Conservation (phyloP, 495 filamentous ascomycete genomes). For the Xylaria telfairii region DNA sequence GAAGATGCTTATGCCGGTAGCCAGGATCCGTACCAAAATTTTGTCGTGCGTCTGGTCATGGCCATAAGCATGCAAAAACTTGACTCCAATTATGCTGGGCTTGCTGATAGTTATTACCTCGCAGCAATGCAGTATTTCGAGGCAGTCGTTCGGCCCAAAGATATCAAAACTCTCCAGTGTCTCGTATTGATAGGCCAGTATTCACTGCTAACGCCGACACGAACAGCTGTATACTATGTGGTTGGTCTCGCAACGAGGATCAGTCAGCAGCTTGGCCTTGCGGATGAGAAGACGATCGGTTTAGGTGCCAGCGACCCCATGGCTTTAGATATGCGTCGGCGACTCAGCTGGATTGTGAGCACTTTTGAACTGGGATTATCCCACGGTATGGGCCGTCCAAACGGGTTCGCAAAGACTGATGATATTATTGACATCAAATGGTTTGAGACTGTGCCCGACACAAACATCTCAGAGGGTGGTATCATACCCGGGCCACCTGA, state of each 20-base stretch:
- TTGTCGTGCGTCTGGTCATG: constrained; percentile 84
- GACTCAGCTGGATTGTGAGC: constrained; percentile 83
- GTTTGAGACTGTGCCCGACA: constrained; percentile 78
- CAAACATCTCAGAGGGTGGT: constrained; percentile 78
- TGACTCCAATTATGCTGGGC: constrained; percentile 74
- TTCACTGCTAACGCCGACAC: constrained; percentile 86
- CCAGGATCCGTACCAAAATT: constrained; percentile 79
- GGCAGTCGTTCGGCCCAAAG: constrained; percentile 75
- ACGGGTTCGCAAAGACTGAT: constrained; percentile 75
- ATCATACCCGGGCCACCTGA: constrained; percentile 71
- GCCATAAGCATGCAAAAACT: constrained; percentile 92
- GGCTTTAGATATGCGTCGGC: constrained; percentile 85
- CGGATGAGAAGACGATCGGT: constrained; percentile 82
- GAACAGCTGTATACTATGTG: constrained; percentile 89
- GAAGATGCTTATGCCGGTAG: constrained; percentile 80
- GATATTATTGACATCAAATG: constrained; percentile 84
- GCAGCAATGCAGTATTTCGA: constrained; percentile 84
- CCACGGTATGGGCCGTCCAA: constrained; percentile 83
- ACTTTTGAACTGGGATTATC: constrained; percentile 88
- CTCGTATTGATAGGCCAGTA: constrained; percentile 87
- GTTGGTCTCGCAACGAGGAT: constrained; percentile 84
- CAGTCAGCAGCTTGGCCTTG: constrained; percentile 82
- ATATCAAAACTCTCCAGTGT: constrained; percentile 88
- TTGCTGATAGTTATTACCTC: constrained; percentile 91
- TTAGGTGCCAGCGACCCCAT: constrained; percentile 60